Percentiles rank a stretch among this genome's conserved stretches.
Conservation (phyloP, 2,329 filamentous ascomycete species). For the Monilinia polystroma region DNA sequence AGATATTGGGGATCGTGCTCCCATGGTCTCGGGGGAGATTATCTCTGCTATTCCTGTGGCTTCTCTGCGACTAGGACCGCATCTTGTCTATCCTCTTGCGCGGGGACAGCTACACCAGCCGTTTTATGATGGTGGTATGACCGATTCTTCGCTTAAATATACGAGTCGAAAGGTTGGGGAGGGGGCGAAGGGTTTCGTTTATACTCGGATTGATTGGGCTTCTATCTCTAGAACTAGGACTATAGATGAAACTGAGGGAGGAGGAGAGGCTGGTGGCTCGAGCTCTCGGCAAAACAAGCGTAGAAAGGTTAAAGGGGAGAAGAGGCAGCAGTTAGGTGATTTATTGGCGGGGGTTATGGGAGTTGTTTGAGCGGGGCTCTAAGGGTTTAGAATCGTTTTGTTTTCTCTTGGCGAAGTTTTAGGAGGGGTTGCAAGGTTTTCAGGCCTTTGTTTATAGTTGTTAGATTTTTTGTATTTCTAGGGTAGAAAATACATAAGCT, state of each 20-base stretch:
- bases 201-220: background rate
- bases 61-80: constrained; percentile 36
- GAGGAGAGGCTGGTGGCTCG: background rate
- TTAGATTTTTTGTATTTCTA: no score
- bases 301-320: constrained; percentile 3
- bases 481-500: no score
- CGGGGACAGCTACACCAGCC: constrained; percentile 2
- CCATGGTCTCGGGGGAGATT: constrained; percentile 29
- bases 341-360: background rate
- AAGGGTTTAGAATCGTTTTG: rapidly evolving
- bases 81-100: background rate
- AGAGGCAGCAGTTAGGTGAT: constrained; percentile 2
- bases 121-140: constrained; percentile 11
- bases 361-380: background rate
- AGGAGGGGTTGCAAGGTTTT: no score
- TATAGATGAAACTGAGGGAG: background rate
- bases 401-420: no score
- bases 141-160: constrained; percentile 6
- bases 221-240: background rate
- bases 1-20: constrained; percentile 27
- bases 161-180: background rate
- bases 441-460: no score
- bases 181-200: background rate
- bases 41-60: constrained; percentile 35
- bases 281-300: constrained; percentile 1